Conservation (phyloP, 2,329 filamentous ascomycete genomes). For the Hymenoscyphus fructigenus region DNA sequence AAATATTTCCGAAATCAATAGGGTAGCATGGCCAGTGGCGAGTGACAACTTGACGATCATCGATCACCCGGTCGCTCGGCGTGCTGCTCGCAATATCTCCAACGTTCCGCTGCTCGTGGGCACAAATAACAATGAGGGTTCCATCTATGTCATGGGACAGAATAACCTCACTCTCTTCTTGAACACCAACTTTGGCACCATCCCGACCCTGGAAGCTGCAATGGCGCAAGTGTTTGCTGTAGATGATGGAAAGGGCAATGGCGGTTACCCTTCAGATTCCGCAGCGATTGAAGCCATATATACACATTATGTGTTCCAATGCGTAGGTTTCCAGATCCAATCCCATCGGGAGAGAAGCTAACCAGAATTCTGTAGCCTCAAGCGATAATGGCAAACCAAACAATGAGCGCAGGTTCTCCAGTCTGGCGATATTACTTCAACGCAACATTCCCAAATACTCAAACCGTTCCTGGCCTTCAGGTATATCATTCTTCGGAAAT, state of each 20-base stretch:
- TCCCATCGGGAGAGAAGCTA: not conserved
- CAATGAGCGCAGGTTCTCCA: not conserved
- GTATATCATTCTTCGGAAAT: constrained; percentile 13
- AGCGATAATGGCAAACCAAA: not conserved
- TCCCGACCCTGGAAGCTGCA: not conserved
- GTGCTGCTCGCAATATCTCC: not conserved
- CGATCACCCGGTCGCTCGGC: not conserved
- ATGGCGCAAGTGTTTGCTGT: not conserved
- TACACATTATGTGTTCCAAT: not conserved
- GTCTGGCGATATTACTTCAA: constrained; percentile 8
- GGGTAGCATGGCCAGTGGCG: not conserved
- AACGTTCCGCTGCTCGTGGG: constrained; percentile 3
- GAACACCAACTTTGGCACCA: not conserved
- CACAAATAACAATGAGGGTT: constrained; percentile 5
- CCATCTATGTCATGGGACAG: not conserved
- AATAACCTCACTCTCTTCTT: not conserved
- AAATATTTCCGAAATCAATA: not conserved
- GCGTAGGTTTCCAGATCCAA: not conserved
- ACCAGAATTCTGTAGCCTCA: not conserved
- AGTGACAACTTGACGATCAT: not conserved
- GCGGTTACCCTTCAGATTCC: not conserved
- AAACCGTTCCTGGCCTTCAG: constrained; percentile 6
- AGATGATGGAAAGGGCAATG: not conserved
- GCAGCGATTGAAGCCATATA: not conserved
- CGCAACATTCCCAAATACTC: constrained; percentile 17